Conservation (phyloP, 495 filamentous ascomycete genomes). For the Lasiosphaeria ovina region DNA sequence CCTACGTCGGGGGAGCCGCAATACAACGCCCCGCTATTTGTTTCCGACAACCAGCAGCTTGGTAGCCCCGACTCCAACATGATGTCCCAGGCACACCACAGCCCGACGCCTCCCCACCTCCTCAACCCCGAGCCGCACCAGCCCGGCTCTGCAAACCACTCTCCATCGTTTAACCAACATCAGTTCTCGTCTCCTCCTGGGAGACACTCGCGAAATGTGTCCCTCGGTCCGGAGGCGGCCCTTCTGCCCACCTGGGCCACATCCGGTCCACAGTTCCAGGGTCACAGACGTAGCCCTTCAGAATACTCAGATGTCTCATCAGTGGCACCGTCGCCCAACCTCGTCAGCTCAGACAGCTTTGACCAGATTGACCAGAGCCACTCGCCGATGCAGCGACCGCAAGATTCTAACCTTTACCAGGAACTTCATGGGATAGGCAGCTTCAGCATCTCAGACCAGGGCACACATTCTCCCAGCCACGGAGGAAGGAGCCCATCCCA, state of each 20-base stretch:
- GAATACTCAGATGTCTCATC: slow-evolving; percentile 88
- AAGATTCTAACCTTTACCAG: slow-evolving; percentile 71
- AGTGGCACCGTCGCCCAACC: slow-evolving; percentile 73
- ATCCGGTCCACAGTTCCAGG: slow-evolving; percentile 62
- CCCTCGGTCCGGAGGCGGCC: slow-evolving; percentile 76
- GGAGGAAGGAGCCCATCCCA: slow-evolving; percentile 72
- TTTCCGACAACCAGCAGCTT: slow-evolving; percentile 53
- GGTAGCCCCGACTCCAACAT: slow-evolving; percentile 58
- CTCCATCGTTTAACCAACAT: slow-evolving; percentile 56
- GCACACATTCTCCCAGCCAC: slow-evolving; percentile 52
- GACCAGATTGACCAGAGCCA: slow-evolving; percentile 68
- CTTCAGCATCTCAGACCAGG: slow-evolving; percentile 79
- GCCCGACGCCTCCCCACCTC: slow-evolving; percentile 67
- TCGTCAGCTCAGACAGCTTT: slow-evolving; percentile 75
- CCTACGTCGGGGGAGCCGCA: slow-evolving; percentile 41
- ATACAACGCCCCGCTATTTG: slow-evolving; percentile 48
- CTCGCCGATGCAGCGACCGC: slow-evolving; percentile 76
- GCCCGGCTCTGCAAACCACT: slow-evolving; percentile 56
- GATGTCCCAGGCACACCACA: slow-evolving; percentile 60
- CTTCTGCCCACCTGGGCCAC: slow-evolving; percentile 72
- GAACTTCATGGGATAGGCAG: slow-evolving; percentile 72
- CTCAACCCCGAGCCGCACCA: slow-evolving; percentile 59
- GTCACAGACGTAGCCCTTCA: slow-evolving; percentile 79
- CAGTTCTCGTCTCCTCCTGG: slow-evolving; percentile 53
- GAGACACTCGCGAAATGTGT: slow-evolving; percentile 72